phyloP scores from a whole-genome alignment of 2,329 filamentous ascomycete genomes.

The Emericellopsis atlantica region DNA sequence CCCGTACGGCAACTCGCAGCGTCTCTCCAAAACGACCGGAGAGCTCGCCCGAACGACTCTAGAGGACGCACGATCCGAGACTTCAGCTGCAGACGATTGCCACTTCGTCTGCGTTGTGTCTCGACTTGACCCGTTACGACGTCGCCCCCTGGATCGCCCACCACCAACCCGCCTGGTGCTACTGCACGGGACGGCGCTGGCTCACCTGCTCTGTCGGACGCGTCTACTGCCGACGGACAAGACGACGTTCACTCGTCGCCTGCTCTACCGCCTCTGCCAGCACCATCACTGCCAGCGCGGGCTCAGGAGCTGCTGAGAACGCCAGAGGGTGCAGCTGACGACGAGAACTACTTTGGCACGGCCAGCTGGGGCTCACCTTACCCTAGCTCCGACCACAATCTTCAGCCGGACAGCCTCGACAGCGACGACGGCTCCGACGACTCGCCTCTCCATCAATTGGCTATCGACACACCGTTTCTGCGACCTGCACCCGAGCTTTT shows the following conservation, averaged over 20 bases:
- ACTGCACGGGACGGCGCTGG: conserved; percentile 43
- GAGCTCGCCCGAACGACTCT: conserved; percentile 5
- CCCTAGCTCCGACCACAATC: conserved; percentile 46
- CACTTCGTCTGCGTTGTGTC: conserved; percentile 45
- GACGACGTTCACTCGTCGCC: conserved; percentile 43
- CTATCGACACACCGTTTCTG: conserved; percentile 48
- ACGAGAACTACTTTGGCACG: conserved; percentile 42
- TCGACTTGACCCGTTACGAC: conserved; percentile 30
- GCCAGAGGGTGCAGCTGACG: conserved; percentile 22
- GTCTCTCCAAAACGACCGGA: not conserved
- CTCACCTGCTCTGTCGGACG: conserved; percentile 49
- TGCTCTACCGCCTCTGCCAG: conserved; percentile 43
- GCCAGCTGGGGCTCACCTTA: conserved; percentile 92
- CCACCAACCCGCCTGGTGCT: conserved; percentile 44
- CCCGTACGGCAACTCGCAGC: not conserved
- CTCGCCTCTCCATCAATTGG: conserved; percentile 48
- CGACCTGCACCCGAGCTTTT: conserved; percentile 18
- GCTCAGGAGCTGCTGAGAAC: conserved; percentile 42
- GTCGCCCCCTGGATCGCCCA: conserved; percentile 38
- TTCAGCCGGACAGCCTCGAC: conserved; percentile 38
- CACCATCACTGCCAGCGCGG: conserved; percentile 44
- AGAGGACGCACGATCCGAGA: conserved; percentile 23
- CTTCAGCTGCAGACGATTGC: conserved; percentile 45
- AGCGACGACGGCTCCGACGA: conserved; percentile 42
- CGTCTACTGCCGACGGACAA: conserved; percentile 47